Evolutionary conservation across 768 basidiomycete species (phyloP), one percentile per base, ranked within the genome.

Genomic region (Mycena floridula): DNA sequence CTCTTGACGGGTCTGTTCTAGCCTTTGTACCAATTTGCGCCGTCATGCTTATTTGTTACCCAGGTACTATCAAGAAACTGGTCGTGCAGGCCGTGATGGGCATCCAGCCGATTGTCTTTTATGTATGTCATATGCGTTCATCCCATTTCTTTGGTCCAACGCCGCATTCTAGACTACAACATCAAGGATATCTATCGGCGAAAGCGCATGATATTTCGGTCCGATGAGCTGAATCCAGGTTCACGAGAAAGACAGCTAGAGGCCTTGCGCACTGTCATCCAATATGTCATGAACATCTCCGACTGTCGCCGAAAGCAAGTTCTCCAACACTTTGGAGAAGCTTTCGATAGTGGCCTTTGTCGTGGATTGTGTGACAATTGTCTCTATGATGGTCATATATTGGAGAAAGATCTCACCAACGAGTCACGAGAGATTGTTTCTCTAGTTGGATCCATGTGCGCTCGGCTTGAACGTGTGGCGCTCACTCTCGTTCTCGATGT

Each of bases 1-100:
- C 84, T 20, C 61, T 99, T 56, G 90, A 93, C 46, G 89, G 86
- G 77, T 95, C 70, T 46, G 72, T 57, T 7, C 25, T 49, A 15
- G 37, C 16, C 40, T 23, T 37, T 26, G 15, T 24, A 13, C n/a
- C n/a, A 39, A 39, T 11, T 30, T 35, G 32, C n/a, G n/a, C n/a
- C n/a, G 35, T 18, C 41, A 36, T 32, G 13, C n/a, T 20, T 18
- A 11, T 38, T 44, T 37, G 16, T 39, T 35, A 45, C 40, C 8
- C 24, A 89, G 87, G 2, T 89, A 89, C 57, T 93, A 92, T 55
- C 92, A 98, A 67, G 96, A 99, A 66, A 98, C 95, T 0, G 38
- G 96, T 5, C 81, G 96, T 46, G 96, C 94, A 15, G 96, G 96
- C 4, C 79, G 96, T 46, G 96, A 99, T 57, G 91, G 90, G 5